phyloP scores from a whole-genome alignment of 1,139 yeast species.

The Suhomyces coccinellae region DNA sequence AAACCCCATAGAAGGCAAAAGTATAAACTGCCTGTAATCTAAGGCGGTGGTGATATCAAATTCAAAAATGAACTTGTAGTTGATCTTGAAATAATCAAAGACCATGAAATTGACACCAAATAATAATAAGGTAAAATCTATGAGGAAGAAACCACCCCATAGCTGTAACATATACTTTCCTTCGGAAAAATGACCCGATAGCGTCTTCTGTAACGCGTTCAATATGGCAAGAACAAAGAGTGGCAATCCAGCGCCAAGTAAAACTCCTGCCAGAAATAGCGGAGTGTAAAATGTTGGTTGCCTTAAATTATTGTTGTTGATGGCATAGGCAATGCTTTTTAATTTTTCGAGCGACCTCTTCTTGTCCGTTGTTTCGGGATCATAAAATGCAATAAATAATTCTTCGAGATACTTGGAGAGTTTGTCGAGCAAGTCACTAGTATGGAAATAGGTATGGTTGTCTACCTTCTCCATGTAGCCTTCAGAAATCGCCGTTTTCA shows the following conservation, averaged over 20 bases:
- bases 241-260: constrained; percentile 72
- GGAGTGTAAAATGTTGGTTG: constrained; percentile 38
- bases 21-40: constrained; percentile 62
- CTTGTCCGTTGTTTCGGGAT: constrained; percentile 60
- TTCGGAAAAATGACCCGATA: constrained; percentile 44
- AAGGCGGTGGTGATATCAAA: constrained; percentile 72
- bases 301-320: constrained; percentile 32
- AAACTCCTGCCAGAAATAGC: constrained; percentile 61
- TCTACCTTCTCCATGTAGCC: constrained; percentile 62
- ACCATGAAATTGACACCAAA: constrained; percentile 70
- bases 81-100: constrained; percentile 75
- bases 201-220: constrained; percentile 45
- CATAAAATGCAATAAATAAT: constrained; percentile 65
- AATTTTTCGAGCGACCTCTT: constrained; percentile 75
- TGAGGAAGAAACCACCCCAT: constrained; percentile 87
- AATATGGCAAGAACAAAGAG: constrained; percentile 54
- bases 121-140: constrained; percentile 57
- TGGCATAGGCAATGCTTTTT: constrained; percentile 49
- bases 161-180: constrained; percentile 69
- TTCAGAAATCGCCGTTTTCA: constrained; percentile 48
- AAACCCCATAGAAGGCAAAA: constrained; percentile 61
- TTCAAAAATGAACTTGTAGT: constrained; percentile 91
- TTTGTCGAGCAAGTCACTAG: constrained; percentile 67
- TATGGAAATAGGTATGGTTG: constrained; percentile 54
- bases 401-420: constrained; percentile 65